phyloP scores from a whole-genome alignment of 2,329 filamentous ascomycete genomes.

The Beauveria bassiana region DNA sequence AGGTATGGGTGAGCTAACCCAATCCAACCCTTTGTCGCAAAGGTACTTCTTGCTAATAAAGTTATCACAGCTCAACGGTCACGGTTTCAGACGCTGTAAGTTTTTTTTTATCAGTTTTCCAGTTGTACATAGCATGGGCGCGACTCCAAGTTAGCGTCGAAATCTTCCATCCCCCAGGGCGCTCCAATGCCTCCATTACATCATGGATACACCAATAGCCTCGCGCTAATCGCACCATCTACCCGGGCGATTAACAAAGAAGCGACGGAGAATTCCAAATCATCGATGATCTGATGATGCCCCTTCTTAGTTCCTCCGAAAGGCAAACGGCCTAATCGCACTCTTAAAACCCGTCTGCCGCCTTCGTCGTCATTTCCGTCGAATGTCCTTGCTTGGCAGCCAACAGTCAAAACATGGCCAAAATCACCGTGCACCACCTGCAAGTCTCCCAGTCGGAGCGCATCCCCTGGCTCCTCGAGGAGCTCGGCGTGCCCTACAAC shows the following conservation, averaged over 20 bases:
- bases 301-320: background rate
- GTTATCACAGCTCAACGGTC: too few species aligned
- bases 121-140: too few species aligned
- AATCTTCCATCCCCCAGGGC: too few species aligned
- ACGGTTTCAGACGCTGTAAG: too few species aligned
- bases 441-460: slow-evolving; percentile 55
- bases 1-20: too few species aligned
- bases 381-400: background rate
- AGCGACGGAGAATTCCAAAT: background rate
- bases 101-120: too few species aligned
- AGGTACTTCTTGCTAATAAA: too few species aligned
- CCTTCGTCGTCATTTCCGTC: background rate
- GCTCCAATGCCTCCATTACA: background rate
- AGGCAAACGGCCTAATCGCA: background rate
- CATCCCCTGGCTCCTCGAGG: slow-evolving; percentile 57
- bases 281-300: background rate
- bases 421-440: slow-evolving; percentile 44
- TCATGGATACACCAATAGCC: background rate
- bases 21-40: too few species aligned
- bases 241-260: background rate
- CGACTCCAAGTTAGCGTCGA: too few species aligned
- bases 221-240: background rate
- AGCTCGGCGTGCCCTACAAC: slow-evolving; percentile 40
- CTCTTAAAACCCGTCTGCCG: too few species aligned
- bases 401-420: background rate